Percentiles rank a stretch among this genome's conserved stretches.
Conservation (phyloP, 306 rosid genomes). For the Luffa acutangula region DNA sequence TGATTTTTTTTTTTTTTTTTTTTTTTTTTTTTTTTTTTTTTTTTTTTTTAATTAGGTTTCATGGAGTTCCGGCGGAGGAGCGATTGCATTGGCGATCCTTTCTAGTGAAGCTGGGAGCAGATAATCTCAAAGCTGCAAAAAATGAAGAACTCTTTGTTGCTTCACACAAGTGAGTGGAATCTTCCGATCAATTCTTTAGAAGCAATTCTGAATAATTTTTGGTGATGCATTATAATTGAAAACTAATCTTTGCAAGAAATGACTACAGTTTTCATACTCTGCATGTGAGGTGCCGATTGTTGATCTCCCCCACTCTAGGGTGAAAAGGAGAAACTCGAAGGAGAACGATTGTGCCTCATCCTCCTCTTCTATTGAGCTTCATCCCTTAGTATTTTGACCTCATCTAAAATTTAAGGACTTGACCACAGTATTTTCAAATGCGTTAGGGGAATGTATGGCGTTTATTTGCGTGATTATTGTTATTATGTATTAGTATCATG, state of each 20-base stretch:
- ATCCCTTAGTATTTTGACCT: background rate
- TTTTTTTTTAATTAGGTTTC: slow-evolving; percentile 33
- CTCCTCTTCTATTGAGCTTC: background rate
- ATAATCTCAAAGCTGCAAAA: slow-evolving; percentile 79
- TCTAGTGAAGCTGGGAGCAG: slow-evolving; percentile 88
- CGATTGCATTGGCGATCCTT: slow-evolving; percentile 93
- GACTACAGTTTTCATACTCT: background rate
- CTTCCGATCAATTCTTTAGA: background rate
- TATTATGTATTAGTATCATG: background rate
- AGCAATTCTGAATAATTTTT: background rate
- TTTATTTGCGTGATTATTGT: background rate
- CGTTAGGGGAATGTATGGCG: background rate
- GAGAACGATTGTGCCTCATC: background rate
- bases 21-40: no score
- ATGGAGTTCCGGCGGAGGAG: slow-evolving; percentile 95
- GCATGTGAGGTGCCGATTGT: background rate
- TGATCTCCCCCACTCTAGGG: background rate
- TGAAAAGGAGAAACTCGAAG: background rate
- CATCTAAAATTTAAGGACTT: background rate
- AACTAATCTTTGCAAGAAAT: background rate
- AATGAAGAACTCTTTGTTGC: slow-evolving; percentile 95
- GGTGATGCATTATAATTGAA: background rate
- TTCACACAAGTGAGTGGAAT: slow-evolving; percentile 69
- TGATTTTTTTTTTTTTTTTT: background rate
- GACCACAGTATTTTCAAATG: background rate